A percentile compares a stretch with the other conserved stretches of the same genome.
phyloP scores from a whole-genome alignment of 164 flowering plant species.

The Magnolia kwangsiensis region DNA sequence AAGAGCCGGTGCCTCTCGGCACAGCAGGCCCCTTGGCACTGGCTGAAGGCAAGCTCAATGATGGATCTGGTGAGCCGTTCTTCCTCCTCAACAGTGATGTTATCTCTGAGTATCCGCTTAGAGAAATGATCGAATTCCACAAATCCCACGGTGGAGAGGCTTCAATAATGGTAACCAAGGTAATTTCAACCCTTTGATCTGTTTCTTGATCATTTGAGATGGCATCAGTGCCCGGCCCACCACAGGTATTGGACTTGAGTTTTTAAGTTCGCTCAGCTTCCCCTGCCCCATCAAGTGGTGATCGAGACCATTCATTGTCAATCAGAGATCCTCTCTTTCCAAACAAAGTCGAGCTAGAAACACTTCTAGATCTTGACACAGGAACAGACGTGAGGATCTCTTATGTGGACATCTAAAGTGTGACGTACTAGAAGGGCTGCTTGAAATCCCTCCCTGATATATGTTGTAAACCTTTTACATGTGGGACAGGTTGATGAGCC shows the following conservation, averaged over 20 bases:
- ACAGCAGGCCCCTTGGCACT: conserved; percentile 98
- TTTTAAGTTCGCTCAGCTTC: too few relatives aligned
- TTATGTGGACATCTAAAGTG: too few relatives aligned
- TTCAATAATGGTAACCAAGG: conserved; percentile 99
- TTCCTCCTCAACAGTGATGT: conserved; percentile 35
- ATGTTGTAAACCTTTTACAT: neutral
- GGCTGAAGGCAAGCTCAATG: conserved; percentile 87
- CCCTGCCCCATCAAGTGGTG: too few relatives aligned
- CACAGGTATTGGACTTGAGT: too few relatives aligned
- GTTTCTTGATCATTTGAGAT: neutral
- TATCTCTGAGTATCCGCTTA: conserved; percentile 90
- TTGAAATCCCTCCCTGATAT: neutral
- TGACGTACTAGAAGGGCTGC: too few relatives aligned
- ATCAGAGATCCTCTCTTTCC: too few relatives aligned
- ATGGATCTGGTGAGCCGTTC: conserved; percentile 87
- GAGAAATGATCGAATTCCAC: conserved; percentile 88
- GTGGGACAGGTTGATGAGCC: conserved; percentile 88
- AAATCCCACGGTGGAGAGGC: conserved; percentile 94
- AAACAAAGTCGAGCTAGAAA: too few relatives aligned
- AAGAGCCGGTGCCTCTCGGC: conserved; percentile 95
- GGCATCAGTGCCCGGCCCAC: too few relatives aligned
- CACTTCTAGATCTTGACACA: too few relatives aligned
- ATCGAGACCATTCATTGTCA: too few relatives aligned
- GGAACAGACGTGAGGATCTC: neutral
- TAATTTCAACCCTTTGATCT: conserved; percentile 16